Base-by-base conservation (phyloP, 805 yeast species). In the Cyberlindnera galapagoensis region DNA sequence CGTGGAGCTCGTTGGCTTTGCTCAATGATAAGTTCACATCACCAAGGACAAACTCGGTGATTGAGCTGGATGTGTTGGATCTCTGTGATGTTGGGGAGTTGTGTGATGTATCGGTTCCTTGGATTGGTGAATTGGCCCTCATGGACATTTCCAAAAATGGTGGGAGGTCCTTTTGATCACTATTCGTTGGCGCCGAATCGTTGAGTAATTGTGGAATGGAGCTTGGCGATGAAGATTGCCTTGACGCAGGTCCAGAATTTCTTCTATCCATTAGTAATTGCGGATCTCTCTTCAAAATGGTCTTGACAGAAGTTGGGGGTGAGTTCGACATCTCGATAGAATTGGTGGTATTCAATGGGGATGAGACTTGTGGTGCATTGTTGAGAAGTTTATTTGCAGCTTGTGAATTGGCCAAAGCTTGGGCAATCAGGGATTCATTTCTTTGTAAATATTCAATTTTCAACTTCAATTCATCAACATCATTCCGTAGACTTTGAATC, bases 401-500 rank as follows among this genome's bases (percentile, higher is more conserved):
- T 12, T 40, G 45, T 6, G 36, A 40, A 10, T 39, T 42, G 24
- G 59, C 68, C 27, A 80, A 49, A 3, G 80, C 85, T 36, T 76
- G 77, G 0, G 86, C 74, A 24, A 81, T 70, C 5, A 81, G 55
- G 17, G 73, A 69, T 57, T 80, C 90, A 60, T 77, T 80, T 51
- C 74, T 69, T 24, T 74, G 69, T 28, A 78, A 56, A 56, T 70
- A 67, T 48, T 80, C 85, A 45, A 82, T 76, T 60, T 81, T 78
- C 25, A 80, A 66, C 46, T 80, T 76, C 43, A 86, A 60, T 44
- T 80, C 90, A 49, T 82, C 88, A 6, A 86, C 87, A 46, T 88
- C 97, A 46, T 82, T 83, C 44, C 87, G 71, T 47, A 88, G 62
- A 33, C 80, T 69, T 47, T 86, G 95, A 18, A 87, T 77, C 55